Evolutionary conservation across 2,329 filamentous ascomycete species (phyloP).

Genomic region (Colletotrichum sp.): DNA sequence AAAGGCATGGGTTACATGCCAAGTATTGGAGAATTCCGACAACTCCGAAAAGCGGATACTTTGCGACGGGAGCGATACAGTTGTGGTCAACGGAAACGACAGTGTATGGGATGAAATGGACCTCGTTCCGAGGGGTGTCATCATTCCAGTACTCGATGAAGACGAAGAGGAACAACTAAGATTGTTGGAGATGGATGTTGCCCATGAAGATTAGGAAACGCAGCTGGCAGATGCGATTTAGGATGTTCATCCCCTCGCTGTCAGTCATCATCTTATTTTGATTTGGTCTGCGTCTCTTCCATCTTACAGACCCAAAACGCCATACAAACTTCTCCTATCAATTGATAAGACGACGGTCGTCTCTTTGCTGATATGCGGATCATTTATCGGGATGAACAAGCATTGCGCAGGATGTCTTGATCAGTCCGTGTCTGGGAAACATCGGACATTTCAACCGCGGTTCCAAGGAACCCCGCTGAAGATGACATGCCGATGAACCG

Average conservation of each 20-base stretch:
- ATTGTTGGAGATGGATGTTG: neutral
- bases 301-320: neutral
- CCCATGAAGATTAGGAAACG: neutral
- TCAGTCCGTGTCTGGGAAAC: neutral
- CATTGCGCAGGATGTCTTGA: neutral
- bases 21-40: neutral
- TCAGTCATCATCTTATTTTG: neutral
- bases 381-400: neutral
- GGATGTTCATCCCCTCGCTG: neutral
- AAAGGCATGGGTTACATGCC: neutral
- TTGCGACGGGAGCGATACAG: neutral
- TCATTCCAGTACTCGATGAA: neutral
- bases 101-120: neutral
- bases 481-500: neutral
- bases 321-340: neutral
- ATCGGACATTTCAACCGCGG: neutral
- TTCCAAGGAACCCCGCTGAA: neutral
- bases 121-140: neutral
- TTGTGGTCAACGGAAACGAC: neutral
- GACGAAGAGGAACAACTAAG: neutral
- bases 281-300: neutral
- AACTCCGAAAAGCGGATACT: neutral
- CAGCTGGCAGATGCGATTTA: neutral
- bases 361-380: neutral
- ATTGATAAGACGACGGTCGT: neutral